A percentile compares a stretch with the other conserved stretches of the same genome.
Evolutionary conservation across 192 early-diverging fungal genomes (phyloP).

Genomic region (Backusella tuberculispora): DNA sequence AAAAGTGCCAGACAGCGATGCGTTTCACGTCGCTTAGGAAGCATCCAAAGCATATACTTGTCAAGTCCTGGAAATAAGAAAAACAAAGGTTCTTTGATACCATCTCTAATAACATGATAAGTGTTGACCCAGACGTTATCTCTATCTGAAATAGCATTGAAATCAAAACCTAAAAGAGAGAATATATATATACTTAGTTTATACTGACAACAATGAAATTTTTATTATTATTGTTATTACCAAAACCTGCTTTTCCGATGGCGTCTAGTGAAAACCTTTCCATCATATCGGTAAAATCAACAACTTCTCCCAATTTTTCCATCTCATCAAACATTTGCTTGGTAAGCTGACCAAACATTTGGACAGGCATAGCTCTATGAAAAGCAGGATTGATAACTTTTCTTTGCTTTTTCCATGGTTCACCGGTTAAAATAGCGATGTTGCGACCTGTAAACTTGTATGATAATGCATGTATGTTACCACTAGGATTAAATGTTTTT

Average conservation of each 20-base stretch:
- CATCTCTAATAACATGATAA: conserved; percentile 52
- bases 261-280: conserved; percentile 36
- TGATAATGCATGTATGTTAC: background rate
- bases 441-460: conserved; percentile 9
- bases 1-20: conserved; percentile 24
- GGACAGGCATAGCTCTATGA: conserved; percentile 33
- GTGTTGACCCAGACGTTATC: conserved; percentile 46
- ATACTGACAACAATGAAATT: background rate
- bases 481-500: background rate
- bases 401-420: conserved; percentile 4
- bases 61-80: conserved; percentile 62
- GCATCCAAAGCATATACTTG: conserved; percentile 12
- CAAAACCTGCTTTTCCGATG: conserved; percentile 41
- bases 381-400: conserved; percentile 38
- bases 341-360: conserved; percentile 27
- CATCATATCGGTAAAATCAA: conserved; percentile 27
- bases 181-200: background rate
- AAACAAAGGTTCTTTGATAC: conserved; percentile 51
- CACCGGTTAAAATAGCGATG: background rate
- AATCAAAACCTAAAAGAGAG: conserved; percentile 53
- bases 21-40: conserved; percentile 12
- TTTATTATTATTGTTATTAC: conserved; percentile 10
- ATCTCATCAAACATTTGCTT: conserved; percentile 28
- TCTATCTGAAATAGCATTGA: conserved; percentile 52
- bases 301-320: background rate